Percentiles rank a stretch among this genome's conserved stretches.
Evolutionary conservation across 2,329 filamentous ascomycete genomes (phyloP).

Genomic region (Fusarium oligoseptatum): DNA sequence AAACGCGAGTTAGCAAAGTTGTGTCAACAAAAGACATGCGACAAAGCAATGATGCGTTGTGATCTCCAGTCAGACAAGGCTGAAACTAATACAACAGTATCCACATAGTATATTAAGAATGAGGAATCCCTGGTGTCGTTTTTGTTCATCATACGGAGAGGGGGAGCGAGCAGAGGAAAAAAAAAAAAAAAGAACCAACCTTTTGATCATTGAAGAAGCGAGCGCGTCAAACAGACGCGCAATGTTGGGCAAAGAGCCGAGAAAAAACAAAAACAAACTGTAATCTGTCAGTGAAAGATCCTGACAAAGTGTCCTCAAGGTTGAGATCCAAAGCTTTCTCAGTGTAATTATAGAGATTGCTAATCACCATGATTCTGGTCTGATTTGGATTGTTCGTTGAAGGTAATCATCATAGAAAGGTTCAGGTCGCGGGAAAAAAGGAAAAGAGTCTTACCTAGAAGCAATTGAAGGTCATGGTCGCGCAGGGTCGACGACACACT

Average conservation of each 20-base stretch:
- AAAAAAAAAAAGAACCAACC: conserved; percentile 55
- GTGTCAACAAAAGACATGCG: conserved; percentile 15
- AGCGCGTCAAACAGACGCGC: conserved; percentile 15
- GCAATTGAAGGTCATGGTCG: conserved; percentile 23
- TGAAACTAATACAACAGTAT: conserved; percentile 73
- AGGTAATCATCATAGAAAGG: conserved; percentile 52
- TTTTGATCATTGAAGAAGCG: conserved; percentile 53
- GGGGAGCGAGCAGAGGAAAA: conserved; percentile 20
- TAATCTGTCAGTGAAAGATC: conserved; percentile 33
- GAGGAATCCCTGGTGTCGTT: conserved; percentile 76
- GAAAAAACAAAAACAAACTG: conserved; percentile 17
- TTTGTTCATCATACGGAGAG: conserved; percentile 70
- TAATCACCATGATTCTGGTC: conserved; percentile 69
- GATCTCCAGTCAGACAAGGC: conserved; percentile 73
- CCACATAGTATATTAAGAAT: conserved; percentile 76
- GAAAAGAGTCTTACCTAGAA: conserved; percentile 41
- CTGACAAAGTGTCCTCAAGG: conserved; percentile 16
- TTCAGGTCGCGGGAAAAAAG: conserved; percentile 4
- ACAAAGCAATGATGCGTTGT: conserved; percentile 42
- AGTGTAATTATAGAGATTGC: conserved; percentile 67
- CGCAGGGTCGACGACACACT: conserved; percentile 36
- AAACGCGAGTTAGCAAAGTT: conserved; percentile 54
- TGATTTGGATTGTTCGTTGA: conserved; percentile 74
- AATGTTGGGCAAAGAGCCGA: conserved; percentile 1
- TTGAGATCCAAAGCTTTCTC: conserved; percentile 58